phyloP scores from a whole-genome alignment of 371 early-diverging fungal species.

The Zychaea mexicana region DNA sequence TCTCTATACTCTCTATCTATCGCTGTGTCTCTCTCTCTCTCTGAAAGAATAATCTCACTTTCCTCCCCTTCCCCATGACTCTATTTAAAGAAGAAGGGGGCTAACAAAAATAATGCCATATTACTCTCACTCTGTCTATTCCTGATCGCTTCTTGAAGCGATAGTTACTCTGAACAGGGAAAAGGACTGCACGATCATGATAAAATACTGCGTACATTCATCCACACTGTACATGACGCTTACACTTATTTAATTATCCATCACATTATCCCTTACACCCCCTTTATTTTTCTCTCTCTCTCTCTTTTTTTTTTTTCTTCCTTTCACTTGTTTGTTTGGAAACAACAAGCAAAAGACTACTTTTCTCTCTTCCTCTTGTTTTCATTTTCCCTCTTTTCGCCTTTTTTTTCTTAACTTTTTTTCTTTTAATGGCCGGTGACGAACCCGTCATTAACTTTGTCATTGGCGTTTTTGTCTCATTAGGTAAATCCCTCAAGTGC shows the following conservation, averaged over 20 bases:
- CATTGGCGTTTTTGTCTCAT: constrained; percentile 66
- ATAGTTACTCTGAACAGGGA: too few relatives aligned
- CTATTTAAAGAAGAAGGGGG: background rate
- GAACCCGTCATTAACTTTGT: constrained; percentile 53
- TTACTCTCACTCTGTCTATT: too few relatives aligned
- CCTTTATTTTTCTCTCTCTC: constrained; percentile 20
- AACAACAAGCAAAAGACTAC: too few relatives aligned
- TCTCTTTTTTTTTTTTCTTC: background rate
- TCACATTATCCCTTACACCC: background rate
- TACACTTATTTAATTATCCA: too few relatives aligned
- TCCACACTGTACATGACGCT: too few relatives aligned
- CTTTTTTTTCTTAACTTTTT: background rate
- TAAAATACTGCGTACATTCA: too few relatives aligned
- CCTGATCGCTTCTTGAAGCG: too few relatives aligned
- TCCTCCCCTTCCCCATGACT: too few relatives aligned
- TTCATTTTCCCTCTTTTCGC: background rate
- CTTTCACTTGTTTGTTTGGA: too few relatives aligned
- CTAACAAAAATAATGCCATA: background rate
- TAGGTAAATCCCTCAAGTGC: constrained; percentile 31
- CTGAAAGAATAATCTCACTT: background rate
- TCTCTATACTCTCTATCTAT: too few relatives aligned
- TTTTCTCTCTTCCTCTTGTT: constrained; percentile 21
- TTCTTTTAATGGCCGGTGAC: constrained; percentile 35
- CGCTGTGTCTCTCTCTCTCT: background rate
- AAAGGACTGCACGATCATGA: too few relatives aligned